Base-by-base conservation (phyloP, 176 grass and related monocot species). In the Areca catechu region DNA sequence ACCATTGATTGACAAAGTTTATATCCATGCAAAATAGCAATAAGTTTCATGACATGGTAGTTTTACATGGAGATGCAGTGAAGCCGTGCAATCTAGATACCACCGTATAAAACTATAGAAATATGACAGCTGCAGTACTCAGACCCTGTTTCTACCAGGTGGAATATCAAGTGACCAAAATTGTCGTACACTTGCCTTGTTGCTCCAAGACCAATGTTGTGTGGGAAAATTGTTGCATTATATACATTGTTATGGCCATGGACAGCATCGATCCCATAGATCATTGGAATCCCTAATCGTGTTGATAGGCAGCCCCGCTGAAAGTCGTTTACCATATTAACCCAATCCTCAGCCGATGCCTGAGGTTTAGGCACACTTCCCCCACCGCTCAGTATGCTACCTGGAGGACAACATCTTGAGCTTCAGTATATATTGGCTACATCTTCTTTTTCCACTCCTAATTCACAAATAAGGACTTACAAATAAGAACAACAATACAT, bases 161-260 rank as follows among this genome's bases (percentile, higher is more conserved):
- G 34, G 34, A 10, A 43, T 43, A 43, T 14, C 34, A 43, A 43
- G 34, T 14, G 34, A 43, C 5, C 27, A 29, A 43, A 43, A 43
- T 43, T 43, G 9, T 1, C 3, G 34, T 66, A 49, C 4, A 22
- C 73, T 79, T 73, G 30, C 89, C 89, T 78, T 43, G 93, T 72
- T 61, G 93, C 93, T 49, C 93, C 93, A 49, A 98, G 93, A 10
- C 58, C 93, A 63, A 98, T 66, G 62, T 98, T 98, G 75, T 98
- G 93, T 4, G 93, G 93, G 72, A 98, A 98, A 49, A 98, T 88
- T 63, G 93, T 98, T 9, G 93, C 93, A 49, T 78, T 81, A 63
- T 92, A 98, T 53, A 85, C 87, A 28, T 98, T 98, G 77, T 98
- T 98, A 62, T 98, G 75, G 2, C 93, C 93, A 37, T 98, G 93